These are phyloP conservation scores for Orbilia quercus DNA, from an alignment of 2,329 filamentous ascomycete species.

Conservation along the genomic window DNA sequence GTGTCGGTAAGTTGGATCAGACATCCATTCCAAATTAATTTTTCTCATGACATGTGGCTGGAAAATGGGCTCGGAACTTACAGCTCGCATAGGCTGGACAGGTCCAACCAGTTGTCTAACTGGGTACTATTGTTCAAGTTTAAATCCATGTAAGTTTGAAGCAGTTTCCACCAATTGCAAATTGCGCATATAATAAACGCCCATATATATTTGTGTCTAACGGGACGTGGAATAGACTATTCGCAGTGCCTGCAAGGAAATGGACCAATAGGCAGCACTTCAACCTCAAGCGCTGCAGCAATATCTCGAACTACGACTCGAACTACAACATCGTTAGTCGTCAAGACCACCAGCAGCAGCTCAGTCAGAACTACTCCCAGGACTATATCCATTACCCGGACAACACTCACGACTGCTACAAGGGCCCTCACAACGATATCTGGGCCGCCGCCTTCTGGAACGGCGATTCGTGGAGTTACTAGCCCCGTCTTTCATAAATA, in stretches of 20 bases:
- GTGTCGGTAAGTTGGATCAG: slow-evolving; percentile 8
- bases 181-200: background rate
- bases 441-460: slow-evolving; percentile 24
- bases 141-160: slow-evolving; percentile 26
- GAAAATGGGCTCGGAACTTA: background rate
- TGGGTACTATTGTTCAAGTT: slow-evolving; percentile 25
- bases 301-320: slow-evolving; percentile 1
- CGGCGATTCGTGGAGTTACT: slow-evolving; percentile 65
- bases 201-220: background rate
- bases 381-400: background rate
- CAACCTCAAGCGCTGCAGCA: background rate
- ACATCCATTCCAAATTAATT: background rate
- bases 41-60: background rate
- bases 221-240: slow-evolving; percentile 8
- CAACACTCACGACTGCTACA: too few relatives aligned
- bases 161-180: too few relatives aligned
- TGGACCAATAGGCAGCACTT: background rate
- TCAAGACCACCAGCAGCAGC: background rate
- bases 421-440: background rate
- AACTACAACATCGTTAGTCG: background rate
- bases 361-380: background rate
- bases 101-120: slow-evolving; percentile 14
- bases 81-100: slow-evolving; percentile 9
- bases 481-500: slow-evolving; percentile 69
- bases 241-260: slow-evolving; percentile 27